phyloP scores from a whole-genome alignment of 352 stramenopile species.

The Phytophthora multivora region DNA sequence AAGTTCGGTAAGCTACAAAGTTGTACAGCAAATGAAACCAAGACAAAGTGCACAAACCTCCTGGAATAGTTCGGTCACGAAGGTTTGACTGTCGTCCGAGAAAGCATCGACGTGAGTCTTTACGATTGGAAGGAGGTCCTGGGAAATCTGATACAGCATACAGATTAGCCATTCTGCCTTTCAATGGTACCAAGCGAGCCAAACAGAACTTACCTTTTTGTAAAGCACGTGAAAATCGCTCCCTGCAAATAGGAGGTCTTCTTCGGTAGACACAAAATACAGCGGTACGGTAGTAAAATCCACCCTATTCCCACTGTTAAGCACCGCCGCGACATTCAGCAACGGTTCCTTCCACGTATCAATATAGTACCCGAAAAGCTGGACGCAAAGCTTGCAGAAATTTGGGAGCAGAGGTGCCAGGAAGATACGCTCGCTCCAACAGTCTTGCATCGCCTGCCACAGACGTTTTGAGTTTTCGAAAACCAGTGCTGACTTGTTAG shows the following conservation, averaged over 20 bases:
- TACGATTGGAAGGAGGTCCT: constrained; percentile 48
- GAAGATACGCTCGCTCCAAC: constrained; percentile 66
- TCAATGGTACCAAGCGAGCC: neutral
- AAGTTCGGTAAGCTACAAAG: too few relatives aligned
- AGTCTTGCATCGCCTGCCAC: constrained; percentile 57
- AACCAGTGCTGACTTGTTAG: constrained; percentile 21
- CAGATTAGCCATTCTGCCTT: neutral
- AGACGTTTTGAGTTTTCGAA: constrained; percentile 60
- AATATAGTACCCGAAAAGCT: constrained; percentile 70
- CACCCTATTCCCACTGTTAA: constrained; percentile 55
- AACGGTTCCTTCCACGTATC: constrained; percentile 61
- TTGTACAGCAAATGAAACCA: too few relatives aligned
- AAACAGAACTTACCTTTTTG: constrained; percentile 44
- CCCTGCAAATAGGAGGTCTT: constrained; percentile 73
- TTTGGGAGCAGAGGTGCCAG: constrained; percentile 58
- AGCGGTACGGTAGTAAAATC: constrained; percentile 50
- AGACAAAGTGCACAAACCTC: constrained; percentile 27
- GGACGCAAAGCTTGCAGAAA: constrained; percentile 75
- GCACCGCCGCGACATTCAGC: constrained; percentile 39
- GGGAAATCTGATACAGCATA: constrained; percentile 48
- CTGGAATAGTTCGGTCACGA: constrained; percentile 55
- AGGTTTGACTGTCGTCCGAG: constrained; percentile 46
- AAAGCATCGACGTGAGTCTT: constrained; percentile 40
- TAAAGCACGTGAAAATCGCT: constrained; percentile 76
- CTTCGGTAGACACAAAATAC: constrained; percentile 51